phyloP scores from a whole-genome alignment of 371 early-diverging fungal species.

The Smittium culicis region DNA sequence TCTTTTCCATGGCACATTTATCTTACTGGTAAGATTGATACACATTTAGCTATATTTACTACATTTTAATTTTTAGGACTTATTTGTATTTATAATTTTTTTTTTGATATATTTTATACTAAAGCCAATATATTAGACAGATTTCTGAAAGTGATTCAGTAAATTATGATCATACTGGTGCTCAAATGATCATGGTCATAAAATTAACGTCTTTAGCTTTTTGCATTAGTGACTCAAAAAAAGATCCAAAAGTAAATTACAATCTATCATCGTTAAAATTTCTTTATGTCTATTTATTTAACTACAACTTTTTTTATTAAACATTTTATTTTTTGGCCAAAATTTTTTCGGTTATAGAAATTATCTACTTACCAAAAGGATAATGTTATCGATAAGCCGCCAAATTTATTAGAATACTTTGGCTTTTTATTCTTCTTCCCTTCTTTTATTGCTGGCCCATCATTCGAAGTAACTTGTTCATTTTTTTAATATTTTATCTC shows the following conservation, averaged over 20 bases:
- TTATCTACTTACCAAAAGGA: conserved; percentile 43
- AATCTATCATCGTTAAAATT: not conserved
- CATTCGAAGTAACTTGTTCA: conserved; percentile 40
- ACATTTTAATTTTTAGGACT: conserved; percentile 10
- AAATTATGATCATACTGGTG: conserved; percentile 66
- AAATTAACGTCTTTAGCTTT: conserved; percentile 79
- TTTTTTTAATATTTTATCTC: too few species aligned
- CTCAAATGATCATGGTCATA: conserved; percentile 81
- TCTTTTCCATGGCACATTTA: conserved; percentile 60
- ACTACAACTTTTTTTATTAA: conserved; percentile 1
- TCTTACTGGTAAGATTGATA: conserved; percentile 43
- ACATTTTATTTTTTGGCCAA: conserved; percentile 14
- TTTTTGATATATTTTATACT: too few species aligned
- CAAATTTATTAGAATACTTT: conserved; percentile 59
- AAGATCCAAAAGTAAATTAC: not conserved
- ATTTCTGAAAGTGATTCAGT: conserved; percentile 9
- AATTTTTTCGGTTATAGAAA: not conserved
- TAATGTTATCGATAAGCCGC: conserved; percentile 44
- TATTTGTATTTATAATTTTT: conserved; percentile 10
- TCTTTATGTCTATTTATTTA: not conserved
- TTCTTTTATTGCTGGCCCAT: conserved; percentile 72
- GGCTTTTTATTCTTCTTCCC: conserved; percentile 83
- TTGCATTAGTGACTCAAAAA: conserved; percentile 55
- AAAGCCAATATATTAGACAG: conserved; percentile 9
- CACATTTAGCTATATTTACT: not conserved